Percentiles rank a stretch among this genome's conserved stretches.
phyloP scores from a whole-genome alignment of 345 rosid genomes.

The Linum trigynum region DNA sequence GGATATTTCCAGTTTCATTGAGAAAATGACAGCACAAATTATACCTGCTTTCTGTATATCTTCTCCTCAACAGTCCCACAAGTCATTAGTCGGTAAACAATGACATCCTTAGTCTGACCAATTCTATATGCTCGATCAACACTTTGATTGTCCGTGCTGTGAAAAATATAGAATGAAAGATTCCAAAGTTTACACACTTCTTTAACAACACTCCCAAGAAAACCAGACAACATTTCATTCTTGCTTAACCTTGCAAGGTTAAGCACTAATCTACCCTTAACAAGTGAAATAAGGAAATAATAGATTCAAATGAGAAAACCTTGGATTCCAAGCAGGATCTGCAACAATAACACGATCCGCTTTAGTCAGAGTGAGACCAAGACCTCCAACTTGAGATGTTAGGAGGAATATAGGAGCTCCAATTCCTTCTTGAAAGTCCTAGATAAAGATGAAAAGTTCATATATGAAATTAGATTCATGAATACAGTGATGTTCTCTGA shows the following conservation, averaged over 20 bases:
- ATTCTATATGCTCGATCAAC: slow-evolving; percentile 98
- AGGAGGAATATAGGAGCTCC: slow-evolving; percentile 84
- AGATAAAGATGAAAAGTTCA: slow-evolving; percentile 16
- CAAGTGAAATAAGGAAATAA: slow-evolving; percentile 1
- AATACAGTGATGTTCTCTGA: not conserved
- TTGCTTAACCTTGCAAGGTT: not conserved
- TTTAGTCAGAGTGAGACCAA: slow-evolving; percentile 92
- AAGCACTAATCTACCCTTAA: not conserved
- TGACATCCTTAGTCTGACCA: slow-evolving; percentile 86
- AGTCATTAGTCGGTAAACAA: slow-evolving; percentile 90
- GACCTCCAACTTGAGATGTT: slow-evolving; percentile 98
- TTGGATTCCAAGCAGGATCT: slow-evolving; percentile 99
- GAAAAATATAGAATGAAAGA: slow-evolving; percentile 8
- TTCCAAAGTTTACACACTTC: not conserved
- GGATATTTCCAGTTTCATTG: too few species aligned
- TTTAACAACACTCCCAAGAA: slow-evolving; percentile 1
- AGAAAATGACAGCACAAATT: not conserved
- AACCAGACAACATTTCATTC: not conserved
- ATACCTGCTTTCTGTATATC: slow-evolving; percentile 91
- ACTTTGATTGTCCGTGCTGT: slow-evolving; percentile 94
- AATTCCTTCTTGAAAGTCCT: slow-evolving; percentile 81
- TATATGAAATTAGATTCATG: not conserved
- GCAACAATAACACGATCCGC: slow-evolving; percentile 98
- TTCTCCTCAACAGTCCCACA: slow-evolving; percentile 98
- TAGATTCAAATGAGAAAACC: slow-evolving; percentile 27